Evolutionary conservation across 805 yeast species (phyloP).

Genomic region (Yamadazyma olivae): DNA sequence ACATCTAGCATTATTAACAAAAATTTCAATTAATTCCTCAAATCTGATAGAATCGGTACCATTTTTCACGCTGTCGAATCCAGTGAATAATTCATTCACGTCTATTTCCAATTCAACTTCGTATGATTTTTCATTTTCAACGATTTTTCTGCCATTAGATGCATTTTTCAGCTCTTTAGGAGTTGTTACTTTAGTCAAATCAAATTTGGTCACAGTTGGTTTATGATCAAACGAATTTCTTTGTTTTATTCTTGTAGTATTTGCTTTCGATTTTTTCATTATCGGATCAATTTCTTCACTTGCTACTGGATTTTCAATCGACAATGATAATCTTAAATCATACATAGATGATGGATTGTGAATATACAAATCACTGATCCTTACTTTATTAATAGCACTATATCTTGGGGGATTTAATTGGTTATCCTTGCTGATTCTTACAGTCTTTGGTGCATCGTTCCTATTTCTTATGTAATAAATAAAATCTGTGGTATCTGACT

Average conservation of each 20-base stretch:
- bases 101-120: slow-evolving; percentile 44
- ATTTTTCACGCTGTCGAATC: slow-evolving; percentile 37
- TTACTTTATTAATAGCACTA: slow-evolving; percentile 67
- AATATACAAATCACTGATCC: slow-evolving; percentile 69
- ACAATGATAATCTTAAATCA: slow-evolving; percentile 73
- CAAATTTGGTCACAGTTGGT: slow-evolving; percentile 72
- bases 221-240: slow-evolving; percentile 70
- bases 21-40: slow-evolving; percentile 45
- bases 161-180: slow-evolving; percentile 37
- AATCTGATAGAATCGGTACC: slow-evolving; percentile 38
- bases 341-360: slow-evolving; percentile 74
- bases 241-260: slow-evolving; percentile 63
- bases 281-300: slow-evolving; percentile 53
- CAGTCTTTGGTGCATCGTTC: slow-evolving; percentile 60
- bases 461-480: slow-evolving; percentile 61
- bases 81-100: slow-evolving; percentile 34
- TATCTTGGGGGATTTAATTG: slow-evolving; percentile 60
- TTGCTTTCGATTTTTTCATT: slow-evolving; percentile 50
- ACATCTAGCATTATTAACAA: slow-evolving; percentile 42
- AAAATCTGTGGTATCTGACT: slow-evolving; percentile 60
- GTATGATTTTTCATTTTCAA: slow-evolving; percentile 31
- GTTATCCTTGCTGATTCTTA: slow-evolving; percentile 66
- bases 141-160: slow-evolving; percentile 29
- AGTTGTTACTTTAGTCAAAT: slow-evolving; percentile 57
- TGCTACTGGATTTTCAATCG: slow-evolving; percentile 72